Base-by-base conservation (phyloP, 1,284 basidiomycete species). In the Mixia osmundae region DNA sequence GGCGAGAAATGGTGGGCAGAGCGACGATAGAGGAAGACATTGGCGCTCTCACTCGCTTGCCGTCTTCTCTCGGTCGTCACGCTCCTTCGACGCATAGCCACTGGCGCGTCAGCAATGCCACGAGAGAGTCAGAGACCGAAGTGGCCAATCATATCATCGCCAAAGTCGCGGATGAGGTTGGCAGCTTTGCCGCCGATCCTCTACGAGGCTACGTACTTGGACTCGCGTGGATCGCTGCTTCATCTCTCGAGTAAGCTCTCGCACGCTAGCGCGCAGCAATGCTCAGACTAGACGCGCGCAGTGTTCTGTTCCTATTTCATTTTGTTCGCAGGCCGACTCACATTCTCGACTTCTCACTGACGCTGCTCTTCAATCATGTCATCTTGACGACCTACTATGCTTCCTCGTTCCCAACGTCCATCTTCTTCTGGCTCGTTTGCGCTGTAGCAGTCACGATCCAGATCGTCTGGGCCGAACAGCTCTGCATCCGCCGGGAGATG, bases 351-450 rank as follows among this genome's bases (percentile, higher is more conserved):
- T 94, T 94, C 58, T 65, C 76, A 6, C 56, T 89, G 39, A 95
- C 91, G 0, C 69, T 95, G 36, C 61, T 77, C 37, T 74, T 91
- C 61, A 73, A 76, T 51, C 85, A 97, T 57, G 60, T 91, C 34
- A 71, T 94, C 36, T 60, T 94, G 37, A 87, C 85, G 30, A 82
- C 78, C 12, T 89, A 85, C 57, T 91, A 87, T 57, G 71, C 83
- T 2, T 69, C 72, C 31, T 66, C 73, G 5, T 63, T 95, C 51
- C 89, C 91, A 2, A 76, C 76, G 0, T 82, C 77, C 3, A 52
- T 80, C 30, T 94, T 83, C 63, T 89, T 76, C 60, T 94, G 82
- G 76, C 50, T 71, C 35, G 65, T 85, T 31, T 65, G 87, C 57
- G 55, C 68, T 11, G 56, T 63, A n/a, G 73, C 79, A 32, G 66